Conservation (phyloP, 306 rosid species). For the Begonia peltatifolia region DNA sequence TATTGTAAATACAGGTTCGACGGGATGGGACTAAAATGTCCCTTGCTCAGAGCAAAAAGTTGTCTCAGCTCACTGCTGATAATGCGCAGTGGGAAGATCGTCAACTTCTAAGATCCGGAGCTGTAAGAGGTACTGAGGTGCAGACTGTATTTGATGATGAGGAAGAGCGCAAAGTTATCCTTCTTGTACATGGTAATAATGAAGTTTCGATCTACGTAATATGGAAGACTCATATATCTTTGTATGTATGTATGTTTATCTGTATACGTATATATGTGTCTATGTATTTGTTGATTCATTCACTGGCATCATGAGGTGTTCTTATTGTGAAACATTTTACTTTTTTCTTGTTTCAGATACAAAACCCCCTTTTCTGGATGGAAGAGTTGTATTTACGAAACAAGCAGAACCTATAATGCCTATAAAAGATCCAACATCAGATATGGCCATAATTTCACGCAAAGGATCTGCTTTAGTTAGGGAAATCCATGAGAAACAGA, state of each 20-base stretch:
- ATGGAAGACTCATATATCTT: background rate
- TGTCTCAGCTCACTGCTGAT: constrained; percentile 93
- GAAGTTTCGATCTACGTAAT: background rate
- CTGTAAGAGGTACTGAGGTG: constrained; percentile 96
- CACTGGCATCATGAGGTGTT: background rate
- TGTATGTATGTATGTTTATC: no score
- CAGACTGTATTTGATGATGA: constrained; percentile 97
- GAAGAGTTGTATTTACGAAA: constrained; percentile 91
- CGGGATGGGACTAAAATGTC: constrained; percentile 97
- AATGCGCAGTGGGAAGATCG: constrained; percentile 99
- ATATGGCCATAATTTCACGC: constrained; percentile 97
- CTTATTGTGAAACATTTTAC: background rate
- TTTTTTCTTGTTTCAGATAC: constrained; percentile 51
- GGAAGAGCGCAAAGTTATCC: constrained; percentile 92
- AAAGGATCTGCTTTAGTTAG: constrained; percentile 84
- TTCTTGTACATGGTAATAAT: constrained; percentile 85
- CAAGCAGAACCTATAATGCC: constrained; percentile 99
- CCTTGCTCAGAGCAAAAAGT: constrained; percentile 81
- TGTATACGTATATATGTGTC: background rate
- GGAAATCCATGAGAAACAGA: constrained; percentile 90
- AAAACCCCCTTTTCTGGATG: constrained; percentile 95
- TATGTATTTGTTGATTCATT: background rate
- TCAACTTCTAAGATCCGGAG: constrained; percentile 90
- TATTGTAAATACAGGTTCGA: constrained; percentile 37
- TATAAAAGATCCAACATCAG: constrained; percentile 91